Percentiles rank a stretch among this genome's conserved stretches.
phyloP scores from a whole-genome alignment of 768 basidiomycete species.

The Leccinum rimulosum region DNA sequence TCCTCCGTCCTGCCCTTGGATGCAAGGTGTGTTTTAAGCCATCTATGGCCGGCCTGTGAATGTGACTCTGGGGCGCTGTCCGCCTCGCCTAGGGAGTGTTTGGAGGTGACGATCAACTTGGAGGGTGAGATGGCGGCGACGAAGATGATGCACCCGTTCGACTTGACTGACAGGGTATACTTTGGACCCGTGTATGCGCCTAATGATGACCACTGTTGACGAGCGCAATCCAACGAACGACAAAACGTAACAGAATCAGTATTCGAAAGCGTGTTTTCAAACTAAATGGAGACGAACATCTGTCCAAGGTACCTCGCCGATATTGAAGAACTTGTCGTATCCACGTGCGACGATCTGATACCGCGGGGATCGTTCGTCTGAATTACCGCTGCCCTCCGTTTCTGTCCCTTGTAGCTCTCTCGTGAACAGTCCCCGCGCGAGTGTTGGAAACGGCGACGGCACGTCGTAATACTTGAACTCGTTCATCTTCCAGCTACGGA shows the following conservation, averaged over 20 bases:
- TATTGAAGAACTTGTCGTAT: conserved; percentile 99
- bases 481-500: conserved; percentile 96
- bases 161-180: conserved; percentile 87
- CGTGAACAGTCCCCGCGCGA: conserved; percentile 91
- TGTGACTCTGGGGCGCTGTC: conserved; percentile 52
- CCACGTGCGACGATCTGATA: conserved; percentile 81
- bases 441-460: conserved; percentile 89
- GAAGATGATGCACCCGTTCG: conserved; percentile 97
- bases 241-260: neutral
- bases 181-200: conserved; percentile 68
- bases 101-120: conserved; percentile 84
- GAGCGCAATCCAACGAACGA: neutral
- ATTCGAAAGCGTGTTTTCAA: neutral
- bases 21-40: conserved; percentile 66
- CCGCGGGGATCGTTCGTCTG: conserved; percentile 27
- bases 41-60: conserved; percentile 78
- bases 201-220: conserved; percentile 68
- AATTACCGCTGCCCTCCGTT: conserved; percentile 20
- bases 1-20: conserved; percentile 62
- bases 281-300: conserved; percentile 52
- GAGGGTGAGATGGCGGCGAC: conserved; percentile 77
- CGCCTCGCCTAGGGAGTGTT: conserved; percentile 79
- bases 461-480: conserved; percentile 92
- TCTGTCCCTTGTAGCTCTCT: conserved; percentile 38
- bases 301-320: conserved; percentile 94